These are phyloP conservation scores for Calvatia gigantea DNA, from an alignment of 768 basidiomycete genomes.

Conservation along the genomic window DNA sequence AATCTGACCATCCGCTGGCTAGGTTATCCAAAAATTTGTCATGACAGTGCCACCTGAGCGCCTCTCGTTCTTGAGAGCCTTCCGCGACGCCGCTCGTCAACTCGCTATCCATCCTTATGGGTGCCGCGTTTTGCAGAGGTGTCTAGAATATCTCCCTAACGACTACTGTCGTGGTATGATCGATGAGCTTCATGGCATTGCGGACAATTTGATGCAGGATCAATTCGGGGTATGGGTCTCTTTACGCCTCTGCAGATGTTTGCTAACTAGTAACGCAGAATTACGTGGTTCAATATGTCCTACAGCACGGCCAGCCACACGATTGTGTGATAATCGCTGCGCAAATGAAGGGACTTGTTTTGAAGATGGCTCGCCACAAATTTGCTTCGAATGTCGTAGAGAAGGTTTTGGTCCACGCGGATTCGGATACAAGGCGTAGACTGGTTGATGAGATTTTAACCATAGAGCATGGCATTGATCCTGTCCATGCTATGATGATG, in stretches of 20 bases:
- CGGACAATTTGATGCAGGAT: slow-evolving; percentile 77
- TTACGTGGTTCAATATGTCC: slow-evolving; percentile 92
- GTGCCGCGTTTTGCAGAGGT: slow-evolving; percentile 91
- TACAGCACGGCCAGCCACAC: slow-evolving; percentile 71
- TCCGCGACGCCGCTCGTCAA: slow-evolving; percentile 75
- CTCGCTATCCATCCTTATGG: slow-evolving; percentile 89
- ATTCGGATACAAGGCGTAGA: slow-evolving; percentile 56
- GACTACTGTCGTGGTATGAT: slow-evolving; percentile 66
- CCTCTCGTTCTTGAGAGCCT: slow-evolving; percentile 68
- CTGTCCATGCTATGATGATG: slow-evolving; percentile 76
- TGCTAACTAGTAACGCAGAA: slow-evolving; percentile 46
- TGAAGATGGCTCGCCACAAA: slow-evolving; percentile 81
- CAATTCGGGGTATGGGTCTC: slow-evolving; percentile 73
- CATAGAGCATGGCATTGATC: slow-evolving; percentile 47
- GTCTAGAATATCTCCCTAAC: slow-evolving; percentile 79
- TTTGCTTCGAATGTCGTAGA: slow-evolving; percentile 97
- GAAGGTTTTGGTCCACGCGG: slow-evolving; percentile 74
- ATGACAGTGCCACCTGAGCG: slow-evolving; percentile 76
- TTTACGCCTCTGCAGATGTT: background rate
- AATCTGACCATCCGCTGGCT: slow-evolving; percentile 10
- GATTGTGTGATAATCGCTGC: slow-evolving; percentile 67
- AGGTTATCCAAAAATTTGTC: slow-evolving; percentile 89
- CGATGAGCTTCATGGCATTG: slow-evolving; percentile 76
- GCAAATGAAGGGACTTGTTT: slow-evolving; percentile 72
- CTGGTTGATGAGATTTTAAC: slow-evolving; percentile 83